phyloP scores from a whole-genome alignment of 306 rosid species.

The Quercus variabilis region DNA sequence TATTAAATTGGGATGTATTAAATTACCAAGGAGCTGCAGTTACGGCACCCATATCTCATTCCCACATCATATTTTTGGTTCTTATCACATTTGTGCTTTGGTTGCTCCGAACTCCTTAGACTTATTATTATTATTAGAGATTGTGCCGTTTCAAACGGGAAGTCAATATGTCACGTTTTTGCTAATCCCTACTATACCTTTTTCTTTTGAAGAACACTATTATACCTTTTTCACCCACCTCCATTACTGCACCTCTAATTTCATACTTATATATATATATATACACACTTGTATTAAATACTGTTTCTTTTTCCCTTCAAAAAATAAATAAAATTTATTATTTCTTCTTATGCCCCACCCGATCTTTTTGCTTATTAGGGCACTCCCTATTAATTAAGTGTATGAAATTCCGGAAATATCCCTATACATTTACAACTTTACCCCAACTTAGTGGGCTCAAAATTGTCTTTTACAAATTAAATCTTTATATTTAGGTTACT shows the following conservation, averaged over 20 bases:
- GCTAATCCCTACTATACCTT: conserved; percentile 6
- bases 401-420: conserved; percentile 14
- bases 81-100: background rate
- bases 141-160: conserved; percentile 20
- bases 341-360: too few relatives aligned
- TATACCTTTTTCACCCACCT: background rate
- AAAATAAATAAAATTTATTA: too few relatives aligned
- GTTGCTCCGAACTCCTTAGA: background rate
- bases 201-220: background rate
- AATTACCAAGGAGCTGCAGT: conserved; percentile 21
- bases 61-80: conserved; percentile 9
- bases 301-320: too few relatives aligned
- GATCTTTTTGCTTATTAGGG: background rate
- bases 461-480: background rate
- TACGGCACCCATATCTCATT: conserved; percentile 25
- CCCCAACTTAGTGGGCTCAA: conserved; percentile 11
- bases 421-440: conserved; percentile 2
- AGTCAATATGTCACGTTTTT: conserved; percentile 7
- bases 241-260: background rate
- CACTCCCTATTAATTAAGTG: background rate
- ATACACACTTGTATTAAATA: too few relatives aligned
- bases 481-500: conserved; percentile 24
- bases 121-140: too few relatives aligned
- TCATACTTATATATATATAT: too few relatives aligned
- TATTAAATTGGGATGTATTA: background rate